phyloP scores from a whole-genome alignment of 208 protist species.

The Leptomonas pyrrhocoris region DNA sequence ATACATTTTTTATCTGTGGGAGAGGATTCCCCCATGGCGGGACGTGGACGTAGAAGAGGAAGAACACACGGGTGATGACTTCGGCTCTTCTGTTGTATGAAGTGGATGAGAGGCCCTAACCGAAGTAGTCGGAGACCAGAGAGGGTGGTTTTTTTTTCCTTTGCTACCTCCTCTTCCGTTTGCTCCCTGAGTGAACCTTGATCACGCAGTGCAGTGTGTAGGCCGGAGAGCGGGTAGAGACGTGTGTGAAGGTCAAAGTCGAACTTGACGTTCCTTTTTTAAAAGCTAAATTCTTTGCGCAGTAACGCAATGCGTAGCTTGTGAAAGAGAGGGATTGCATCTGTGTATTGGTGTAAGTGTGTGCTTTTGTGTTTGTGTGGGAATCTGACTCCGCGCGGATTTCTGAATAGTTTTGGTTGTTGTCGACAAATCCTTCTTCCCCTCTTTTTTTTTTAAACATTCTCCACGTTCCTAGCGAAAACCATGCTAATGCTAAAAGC shows the following conservation, averaged over 20 bases:
- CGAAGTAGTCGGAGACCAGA: background rate
- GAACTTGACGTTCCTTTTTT: background rate
- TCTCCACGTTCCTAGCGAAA: background rate
- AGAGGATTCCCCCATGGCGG: background rate
- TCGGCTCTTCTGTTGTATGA: background rate
- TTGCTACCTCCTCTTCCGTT: background rate
- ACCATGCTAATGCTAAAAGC: background rate
- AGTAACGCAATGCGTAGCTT: no score
- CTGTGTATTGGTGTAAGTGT: no score
- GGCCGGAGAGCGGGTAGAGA: no score
- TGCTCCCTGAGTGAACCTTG: no score
- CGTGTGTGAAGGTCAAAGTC: background rate
- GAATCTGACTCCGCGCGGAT: no score
- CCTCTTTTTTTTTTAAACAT: background rate
- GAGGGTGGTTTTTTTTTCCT: background rate
- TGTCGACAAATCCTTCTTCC: background rate
- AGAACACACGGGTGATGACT: background rate
- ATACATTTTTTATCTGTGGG: no score
- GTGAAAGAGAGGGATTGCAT: background rate
- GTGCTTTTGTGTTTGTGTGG: no score
- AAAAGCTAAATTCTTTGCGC: no score
- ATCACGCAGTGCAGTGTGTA: no score
- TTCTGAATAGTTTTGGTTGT: background rate
- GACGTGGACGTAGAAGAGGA: background rate
- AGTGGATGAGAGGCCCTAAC: background rate